phyloP scores from a whole-genome alignment of 2,329 filamentous ascomycete species.

The Fusarium zealandicum region DNA sequence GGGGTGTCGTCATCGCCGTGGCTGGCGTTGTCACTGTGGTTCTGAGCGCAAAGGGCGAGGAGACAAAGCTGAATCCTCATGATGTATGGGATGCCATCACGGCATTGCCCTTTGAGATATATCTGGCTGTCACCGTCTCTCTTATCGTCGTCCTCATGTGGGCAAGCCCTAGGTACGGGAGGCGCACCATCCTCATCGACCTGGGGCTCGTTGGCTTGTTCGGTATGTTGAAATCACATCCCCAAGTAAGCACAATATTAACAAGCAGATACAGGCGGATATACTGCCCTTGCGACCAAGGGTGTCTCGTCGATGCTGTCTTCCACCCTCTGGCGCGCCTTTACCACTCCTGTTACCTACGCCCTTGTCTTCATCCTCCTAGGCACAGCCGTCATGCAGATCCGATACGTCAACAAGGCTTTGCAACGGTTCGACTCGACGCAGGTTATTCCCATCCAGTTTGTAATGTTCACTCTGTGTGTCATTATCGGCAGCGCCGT shows the following conservation, averaged over 20 bases:
- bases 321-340: conserved; percentile 84
- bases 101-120: conserved; percentile 87
- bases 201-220: conserved; percentile 92
- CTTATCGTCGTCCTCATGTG: conserved; percentile 82
- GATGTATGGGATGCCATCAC: conserved; percentile 92
- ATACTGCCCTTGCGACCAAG: conserved; percentile 96
- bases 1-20: conserved; percentile 87
- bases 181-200: conserved; percentile 87
- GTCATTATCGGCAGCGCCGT: conserved; percentile 95
- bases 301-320: conserved; percentile 95
- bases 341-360: conserved; percentile 93
- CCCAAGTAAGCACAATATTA: conserved; percentile 5
- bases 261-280: conserved; percentile 70
- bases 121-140: conserved; percentile 76
- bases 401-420: conserved; percentile 89
- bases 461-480: conserved; percentile 93
- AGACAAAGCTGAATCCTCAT: conserved; percentile 88
- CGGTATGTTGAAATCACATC: conserved; percentile 64
- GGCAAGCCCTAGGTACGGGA: conserved; percentile 83
- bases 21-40: conserved; percentile 91
- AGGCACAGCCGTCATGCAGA: conserved; percentile 90
- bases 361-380: conserved; percentile 80
- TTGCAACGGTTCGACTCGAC: conserved; percentile 96
- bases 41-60: conserved; percentile 85
- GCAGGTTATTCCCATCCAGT: conserved; percentile 96